Evolutionary conservation across 345 rosid species (phyloP).

Genomic region (Rhizophora apiculata): DNA sequence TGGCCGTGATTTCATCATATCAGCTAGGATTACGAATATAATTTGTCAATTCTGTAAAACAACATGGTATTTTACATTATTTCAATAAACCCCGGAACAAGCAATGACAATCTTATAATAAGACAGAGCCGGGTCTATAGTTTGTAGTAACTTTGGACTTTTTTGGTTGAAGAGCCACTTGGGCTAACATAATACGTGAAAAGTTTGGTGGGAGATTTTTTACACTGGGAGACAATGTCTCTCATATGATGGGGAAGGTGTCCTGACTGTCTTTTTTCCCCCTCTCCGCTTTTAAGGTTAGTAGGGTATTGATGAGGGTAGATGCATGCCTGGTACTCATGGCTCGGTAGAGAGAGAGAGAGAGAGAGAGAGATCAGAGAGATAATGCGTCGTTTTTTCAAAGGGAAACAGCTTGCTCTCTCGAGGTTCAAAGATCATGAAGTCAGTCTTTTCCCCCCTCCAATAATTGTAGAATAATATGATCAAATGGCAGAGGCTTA

Average conservation of each 20-base stretch:
- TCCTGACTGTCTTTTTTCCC: slow-evolving; percentile 8
- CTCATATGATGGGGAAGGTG: slow-evolving; percentile 27
- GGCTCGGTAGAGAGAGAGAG: slow-evolving; percentile 12
- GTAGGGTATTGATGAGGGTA: slow-evolving; percentile 8
- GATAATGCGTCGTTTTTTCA: slow-evolving; percentile 21
- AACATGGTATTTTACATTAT: no score
- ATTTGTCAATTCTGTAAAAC: no score
- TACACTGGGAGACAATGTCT: slow-evolving; percentile 53
- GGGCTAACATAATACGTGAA: slow-evolving; percentile 14
- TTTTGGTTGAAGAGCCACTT: background rate
- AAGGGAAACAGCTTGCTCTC: slow-evolving; percentile 71
- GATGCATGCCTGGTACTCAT: slow-evolving; percentile 38
- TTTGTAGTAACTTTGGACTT: no score
- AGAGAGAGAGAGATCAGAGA: background rate
- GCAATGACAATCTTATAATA: background rate
- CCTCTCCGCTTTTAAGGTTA: slow-evolving; percentile 29
- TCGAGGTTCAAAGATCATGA: slow-evolving; percentile 36
- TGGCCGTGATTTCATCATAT: no score
- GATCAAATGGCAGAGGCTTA: slow-evolving; percentile 24
- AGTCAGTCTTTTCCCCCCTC: slow-evolving; percentile 35
- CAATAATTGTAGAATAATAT: slow-evolving; percentile 62
- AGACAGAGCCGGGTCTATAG: background rate
- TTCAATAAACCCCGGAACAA: background rate
- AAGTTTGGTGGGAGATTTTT: slow-evolving; percentile 18
- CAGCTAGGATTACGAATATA: no score